phyloP scores from a whole-genome alignment of 73 alveolate genomes.

The Symbiodinium pilosum region DNA sequence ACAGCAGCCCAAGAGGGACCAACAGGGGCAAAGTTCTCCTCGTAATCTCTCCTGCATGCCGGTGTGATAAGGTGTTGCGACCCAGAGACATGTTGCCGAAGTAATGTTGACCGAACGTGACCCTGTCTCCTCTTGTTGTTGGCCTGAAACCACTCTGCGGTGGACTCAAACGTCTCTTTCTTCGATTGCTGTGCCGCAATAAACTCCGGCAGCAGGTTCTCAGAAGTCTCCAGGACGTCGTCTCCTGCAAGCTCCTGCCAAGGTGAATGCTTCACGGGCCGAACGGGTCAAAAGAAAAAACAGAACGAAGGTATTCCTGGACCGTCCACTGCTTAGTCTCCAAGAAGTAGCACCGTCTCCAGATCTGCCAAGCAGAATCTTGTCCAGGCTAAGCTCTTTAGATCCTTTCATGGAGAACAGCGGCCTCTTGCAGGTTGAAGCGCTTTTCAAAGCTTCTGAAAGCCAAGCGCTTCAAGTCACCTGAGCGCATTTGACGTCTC shows the following conservation, averaged over 20 bases:
- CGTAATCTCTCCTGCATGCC: constrained; percentile 62
- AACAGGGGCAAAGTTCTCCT: constrained; percentile 66
- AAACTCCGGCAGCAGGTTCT: constrained; percentile 48
- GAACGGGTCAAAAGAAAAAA: background rate
- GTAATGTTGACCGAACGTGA: no score
- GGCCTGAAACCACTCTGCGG: constrained; percentile 89
- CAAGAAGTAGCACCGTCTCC: constrained; percentile 83
- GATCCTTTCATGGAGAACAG: no score
- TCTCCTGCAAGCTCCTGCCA: constrained; percentile 70
- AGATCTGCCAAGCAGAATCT: constrained; percentile 9
- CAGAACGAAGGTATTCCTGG: background rate
- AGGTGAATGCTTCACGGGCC: no score
- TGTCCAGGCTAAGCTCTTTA: background rate
- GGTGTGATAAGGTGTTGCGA: no score
- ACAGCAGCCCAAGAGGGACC: constrained; percentile 85
- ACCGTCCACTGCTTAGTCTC: constrained; percentile 82
- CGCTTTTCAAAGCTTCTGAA: constrained; percentile 49
- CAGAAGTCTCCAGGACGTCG: constrained; percentile 51
- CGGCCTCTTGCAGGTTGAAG: constrained; percentile 56
- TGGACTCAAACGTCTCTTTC: constrained; percentile 61
- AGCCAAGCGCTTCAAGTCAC: constrained; percentile 80
- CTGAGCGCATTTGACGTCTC: no score
- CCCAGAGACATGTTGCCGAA: no score
- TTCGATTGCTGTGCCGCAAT: constrained; percentile 53
- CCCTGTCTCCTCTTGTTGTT: constrained; percentile 49